phyloP scores from a whole-genome alignment of 352 stramenopile genomes.

The Globisporangium nagaii region DNA sequence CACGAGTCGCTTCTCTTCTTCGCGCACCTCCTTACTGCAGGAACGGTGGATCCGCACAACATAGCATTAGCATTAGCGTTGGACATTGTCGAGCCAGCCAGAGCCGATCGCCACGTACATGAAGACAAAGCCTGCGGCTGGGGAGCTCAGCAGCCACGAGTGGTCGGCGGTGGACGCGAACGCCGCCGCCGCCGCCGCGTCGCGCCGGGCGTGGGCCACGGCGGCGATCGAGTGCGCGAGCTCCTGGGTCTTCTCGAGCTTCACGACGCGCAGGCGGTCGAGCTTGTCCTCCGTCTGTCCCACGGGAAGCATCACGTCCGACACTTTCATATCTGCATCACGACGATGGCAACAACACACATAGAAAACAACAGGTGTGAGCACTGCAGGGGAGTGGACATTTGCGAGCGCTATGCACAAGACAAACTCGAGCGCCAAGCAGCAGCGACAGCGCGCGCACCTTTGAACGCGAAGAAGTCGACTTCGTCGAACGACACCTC shows the following conservation, averaged over 20 bases:
- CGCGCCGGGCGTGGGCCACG: constrained; percentile 44
- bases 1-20: constrained; percentile 73
- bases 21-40: constrained; percentile 72
- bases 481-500: constrained; percentile 78
- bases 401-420: too few relatives aligned
- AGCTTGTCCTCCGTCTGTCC: constrained; percentile 69
- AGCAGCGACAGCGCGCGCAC: constrained; percentile 14
- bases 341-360: not conserved
- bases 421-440: not conserved
- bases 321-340: constrained; percentile 73
- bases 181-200: constrained; percentile 30
- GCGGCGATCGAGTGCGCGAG: constrained; percentile 69
- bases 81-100: too few relatives aligned
- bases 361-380: too few relatives aligned
- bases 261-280: constrained; percentile 60
- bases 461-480: constrained; percentile 71
- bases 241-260: constrained; percentile 67
- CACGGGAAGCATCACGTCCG: constrained; percentile 80
- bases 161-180: constrained; percentile 23
- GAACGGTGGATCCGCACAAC: too few relatives aligned
- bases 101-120: too few relatives aligned
- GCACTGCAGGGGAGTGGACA: too few relatives aligned
- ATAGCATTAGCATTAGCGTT: too few relatives aligned
- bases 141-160: constrained; percentile 53
- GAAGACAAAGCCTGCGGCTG: constrained; percentile 78